phyloP scores from a whole-genome alignment of 257 asterid genomes.

The Primulina eburnea region DNA sequence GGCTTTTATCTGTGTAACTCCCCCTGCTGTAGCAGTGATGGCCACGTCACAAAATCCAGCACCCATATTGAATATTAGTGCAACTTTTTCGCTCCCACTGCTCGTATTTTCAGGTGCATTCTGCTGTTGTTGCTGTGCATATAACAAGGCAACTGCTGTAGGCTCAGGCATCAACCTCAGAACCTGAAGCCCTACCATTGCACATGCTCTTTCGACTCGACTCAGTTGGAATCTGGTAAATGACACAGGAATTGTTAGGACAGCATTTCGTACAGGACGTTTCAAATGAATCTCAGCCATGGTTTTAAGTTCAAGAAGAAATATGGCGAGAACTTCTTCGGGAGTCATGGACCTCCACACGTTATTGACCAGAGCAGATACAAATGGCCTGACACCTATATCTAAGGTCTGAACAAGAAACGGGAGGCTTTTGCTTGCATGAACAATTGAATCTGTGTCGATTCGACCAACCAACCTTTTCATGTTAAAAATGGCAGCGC shows the following conservation, averaged over 20 bases:
- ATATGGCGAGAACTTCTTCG: slow-evolving; percentile 83
- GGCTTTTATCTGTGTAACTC: slow-evolving; percentile 77
- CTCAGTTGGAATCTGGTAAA: slow-evolving; percentile 81
- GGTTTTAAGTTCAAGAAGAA: slow-evolving; percentile 62
- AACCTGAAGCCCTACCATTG: slow-evolving; percentile 91
- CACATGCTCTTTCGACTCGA: slow-evolving; percentile 78
- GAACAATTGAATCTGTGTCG: slow-evolving; percentile 80
- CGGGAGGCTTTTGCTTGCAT: slow-evolving; percentile 74
- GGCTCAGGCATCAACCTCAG: slow-evolving; percentile 91
- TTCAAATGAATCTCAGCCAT: slow-evolving; percentile 68
- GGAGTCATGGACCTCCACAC: slow-evolving; percentile 88
- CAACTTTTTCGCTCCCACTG: slow-evolving; percentile 65
- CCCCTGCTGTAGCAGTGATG: slow-evolving; percentile 75
- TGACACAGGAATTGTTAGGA: slow-evolving; percentile 66
- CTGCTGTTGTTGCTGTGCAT: slow-evolving; percentile 78
- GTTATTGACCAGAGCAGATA: slow-evolving; percentile 77
- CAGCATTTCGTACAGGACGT: slow-evolving; percentile 56
- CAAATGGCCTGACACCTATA: slow-evolving; percentile 74
- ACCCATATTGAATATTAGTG: slow-evolving; percentile 81
- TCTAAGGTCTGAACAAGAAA: slow-evolving; percentile 72
- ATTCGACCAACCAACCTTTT: slow-evolving; percentile 78
- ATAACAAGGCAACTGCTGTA: slow-evolving; percentile 77
- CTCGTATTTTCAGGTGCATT: slow-evolving; percentile 47
- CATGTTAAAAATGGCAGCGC: slow-evolving; percentile 74
- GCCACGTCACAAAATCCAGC: slow-evolving; percentile 92